Conservation (phyloP, 1,284 basidiomycete genomes). For the Cystobasidium slooffiae region DNA sequence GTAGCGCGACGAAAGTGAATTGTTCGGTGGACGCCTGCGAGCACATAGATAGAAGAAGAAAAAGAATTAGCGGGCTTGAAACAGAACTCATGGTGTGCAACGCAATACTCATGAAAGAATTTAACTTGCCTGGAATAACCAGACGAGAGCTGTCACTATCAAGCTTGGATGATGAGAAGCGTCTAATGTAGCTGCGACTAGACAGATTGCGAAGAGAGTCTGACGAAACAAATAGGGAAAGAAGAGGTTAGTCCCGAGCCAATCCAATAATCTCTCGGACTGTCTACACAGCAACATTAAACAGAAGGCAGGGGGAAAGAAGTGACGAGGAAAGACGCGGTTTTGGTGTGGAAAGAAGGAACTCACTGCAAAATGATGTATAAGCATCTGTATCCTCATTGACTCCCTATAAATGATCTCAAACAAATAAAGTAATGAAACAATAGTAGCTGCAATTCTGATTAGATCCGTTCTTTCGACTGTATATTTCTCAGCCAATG, state of each 20-base stretch:
- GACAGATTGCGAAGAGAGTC: background rate
- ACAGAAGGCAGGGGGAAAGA: too few relatives aligned
- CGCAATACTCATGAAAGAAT: background rate
- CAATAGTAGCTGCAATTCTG: background rate
- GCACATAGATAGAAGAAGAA: background rate
- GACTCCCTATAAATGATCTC: conserved; percentile 18
- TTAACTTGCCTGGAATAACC: conserved; percentile 15
- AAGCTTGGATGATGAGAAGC: conserved; percentile 1
- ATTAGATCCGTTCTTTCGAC: background rate
- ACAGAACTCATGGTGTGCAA: background rate
- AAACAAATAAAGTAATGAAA: conserved; percentile 17
- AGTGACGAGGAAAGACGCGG: too few relatives aligned
- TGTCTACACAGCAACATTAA: too few relatives aligned
- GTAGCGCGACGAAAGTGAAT: conserved; percentile 19
- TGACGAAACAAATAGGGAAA: background rate
- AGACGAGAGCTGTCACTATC: conserved; percentile 15
- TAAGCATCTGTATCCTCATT: conserved; percentile 19
- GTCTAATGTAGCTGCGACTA: background rate
- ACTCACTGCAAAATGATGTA: conserved; percentile 28
- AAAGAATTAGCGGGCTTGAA: background rate
- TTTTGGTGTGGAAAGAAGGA: too few relatives aligned
- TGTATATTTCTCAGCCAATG: conserved; percentile 17
- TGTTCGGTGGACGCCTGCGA: conserved; percentile 15
- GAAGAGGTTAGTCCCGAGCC: background rate
- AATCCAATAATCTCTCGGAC: too few relatives aligned